Base-by-base conservation (phyloP, 352 stramenopile genomes). In the Pythium dissotocum region DNA sequence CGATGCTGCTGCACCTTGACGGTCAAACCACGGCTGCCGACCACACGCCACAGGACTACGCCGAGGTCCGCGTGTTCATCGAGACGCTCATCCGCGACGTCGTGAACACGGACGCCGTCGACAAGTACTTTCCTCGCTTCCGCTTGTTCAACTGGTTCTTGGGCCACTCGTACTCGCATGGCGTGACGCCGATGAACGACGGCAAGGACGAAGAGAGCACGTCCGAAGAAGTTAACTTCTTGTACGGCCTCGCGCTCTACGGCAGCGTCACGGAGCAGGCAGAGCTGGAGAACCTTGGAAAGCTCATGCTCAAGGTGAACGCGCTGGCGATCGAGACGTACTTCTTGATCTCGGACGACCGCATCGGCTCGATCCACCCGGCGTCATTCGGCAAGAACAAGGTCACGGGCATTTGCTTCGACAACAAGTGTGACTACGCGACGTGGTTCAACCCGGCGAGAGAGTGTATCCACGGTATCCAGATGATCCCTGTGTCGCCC, bases 381-480 rank as follows among this genome's bases (percentile, higher is more conserved):
- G 14, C 44, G 8, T 38, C 12, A 18, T 87, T 91, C 59, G 85
- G 86, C 52, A 84, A 90, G 63, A 93, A 91, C 73, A 88, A 90
- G 60, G 79, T 81, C 26, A 76, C 69, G 13, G 69, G 69, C 12
- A 76, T 76, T 52, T 76, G 65, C 49, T 76, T 76, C 55, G 69
- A 76, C 57, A 76, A 76, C 64, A 76, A 76, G 42, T 70, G 60
- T 4, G 81, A 82, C 72, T 93, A 93, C 70, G 79, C 82, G 32
- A 91, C 85, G 48, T 93, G 81, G 81, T 93, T 91, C 68, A 77
- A 79, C 32, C 69, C 85, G 12, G 72, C 83, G 32, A 74, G 77
- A 32, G 82, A 93, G n/a, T 85, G 77, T 33, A 93, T 93, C 64
- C 84, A 93, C 51, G 84, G 84, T 30, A 91, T 93, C 35, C 84